Percentiles rank a stretch among this genome's conserved stretches.
Conservation (phyloP, 768 basidiomycete genomes). For the Hericium coralloides region DNA sequence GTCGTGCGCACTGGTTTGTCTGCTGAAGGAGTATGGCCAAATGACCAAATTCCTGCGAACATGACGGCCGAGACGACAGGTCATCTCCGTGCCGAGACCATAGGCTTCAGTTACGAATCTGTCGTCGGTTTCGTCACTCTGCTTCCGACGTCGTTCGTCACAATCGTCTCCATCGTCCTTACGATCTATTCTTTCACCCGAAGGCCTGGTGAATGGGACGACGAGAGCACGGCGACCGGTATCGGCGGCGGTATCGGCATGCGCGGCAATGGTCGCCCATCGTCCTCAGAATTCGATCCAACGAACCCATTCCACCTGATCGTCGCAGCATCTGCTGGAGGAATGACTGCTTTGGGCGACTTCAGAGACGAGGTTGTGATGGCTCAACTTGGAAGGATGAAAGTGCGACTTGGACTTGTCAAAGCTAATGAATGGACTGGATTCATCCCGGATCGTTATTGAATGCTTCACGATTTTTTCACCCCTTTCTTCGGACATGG, state of each 20-base stretch:
- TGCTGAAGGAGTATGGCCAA: background rate
- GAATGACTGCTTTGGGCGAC: background rate
- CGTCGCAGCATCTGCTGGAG: background rate
- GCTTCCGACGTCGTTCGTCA: background rate
- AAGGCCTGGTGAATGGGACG: background rate
- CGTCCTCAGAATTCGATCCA: background rate
- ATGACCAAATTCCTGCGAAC: background rate
- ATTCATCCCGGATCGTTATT: background rate
- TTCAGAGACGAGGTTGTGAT: background rate
- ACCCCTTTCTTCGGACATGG: background rate
- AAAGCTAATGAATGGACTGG: background rate
- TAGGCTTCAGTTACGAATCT: background rate
- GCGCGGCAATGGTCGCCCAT: background rate
- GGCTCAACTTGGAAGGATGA: background rate
- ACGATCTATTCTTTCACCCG: background rate
- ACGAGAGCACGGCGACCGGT: background rate
- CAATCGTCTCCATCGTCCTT: background rate
- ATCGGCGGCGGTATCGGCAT: background rate
- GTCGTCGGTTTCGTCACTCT: background rate
- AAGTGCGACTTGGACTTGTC: background rate
- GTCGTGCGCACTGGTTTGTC: background rate
- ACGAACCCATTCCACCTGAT: background rate
- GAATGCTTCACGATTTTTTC: background rate
- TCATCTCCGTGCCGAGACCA: background rate
- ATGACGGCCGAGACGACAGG: background rate